Evolutionary conservation across 768 basidiomycete species (phyloP).

Genomic region (Trametes meyenii): DNA sequence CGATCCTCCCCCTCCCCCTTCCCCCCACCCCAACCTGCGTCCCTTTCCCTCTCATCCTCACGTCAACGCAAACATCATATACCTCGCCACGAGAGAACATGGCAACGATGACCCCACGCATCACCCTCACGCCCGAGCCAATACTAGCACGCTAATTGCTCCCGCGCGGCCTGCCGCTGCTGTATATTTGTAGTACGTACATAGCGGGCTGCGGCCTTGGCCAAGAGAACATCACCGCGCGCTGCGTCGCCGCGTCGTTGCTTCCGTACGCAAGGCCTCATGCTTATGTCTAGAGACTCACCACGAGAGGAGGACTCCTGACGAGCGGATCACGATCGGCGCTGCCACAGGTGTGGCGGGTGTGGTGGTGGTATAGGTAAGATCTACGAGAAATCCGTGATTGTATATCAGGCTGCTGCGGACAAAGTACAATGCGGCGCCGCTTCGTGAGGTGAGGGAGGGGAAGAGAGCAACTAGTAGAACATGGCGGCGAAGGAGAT

Average conservation of each 20-base stretch:
- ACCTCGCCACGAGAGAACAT: background rate
- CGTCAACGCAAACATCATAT: background rate
- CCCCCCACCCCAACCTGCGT: background rate
- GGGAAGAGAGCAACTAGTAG: slow-evolving; percentile 28
- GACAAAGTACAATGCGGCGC: slow-evolving; percentile 24
- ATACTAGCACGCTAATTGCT: slow-evolving; percentile 23
- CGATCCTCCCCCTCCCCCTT: background rate
- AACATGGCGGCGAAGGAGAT: slow-evolving; percentile 20
- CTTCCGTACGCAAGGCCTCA: background rate
- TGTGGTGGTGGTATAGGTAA: background rate
- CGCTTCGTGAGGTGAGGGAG: slow-evolving; percentile 7
- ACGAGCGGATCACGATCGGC: background rate
- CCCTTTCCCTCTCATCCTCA: no score
- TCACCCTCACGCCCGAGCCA: background rate
- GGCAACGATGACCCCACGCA: slow-evolving; percentile 1
- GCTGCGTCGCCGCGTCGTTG: background rate
- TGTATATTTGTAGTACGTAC: slow-evolving; percentile 26
- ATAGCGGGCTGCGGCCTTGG: slow-evolving; percentile 9
- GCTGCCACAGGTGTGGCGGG: background rate
- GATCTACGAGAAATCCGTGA: slow-evolving; percentile 16
- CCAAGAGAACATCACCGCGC: background rate
- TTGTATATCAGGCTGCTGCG: slow-evolving; percentile 22
- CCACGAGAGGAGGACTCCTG: no score
- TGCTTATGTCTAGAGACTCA: no score
- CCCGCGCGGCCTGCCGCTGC: slow-evolving; percentile 18